Conservation (phyloP, 768 basidiomycete genomes). For the Rhizopogon vesiculosus region DNA sequence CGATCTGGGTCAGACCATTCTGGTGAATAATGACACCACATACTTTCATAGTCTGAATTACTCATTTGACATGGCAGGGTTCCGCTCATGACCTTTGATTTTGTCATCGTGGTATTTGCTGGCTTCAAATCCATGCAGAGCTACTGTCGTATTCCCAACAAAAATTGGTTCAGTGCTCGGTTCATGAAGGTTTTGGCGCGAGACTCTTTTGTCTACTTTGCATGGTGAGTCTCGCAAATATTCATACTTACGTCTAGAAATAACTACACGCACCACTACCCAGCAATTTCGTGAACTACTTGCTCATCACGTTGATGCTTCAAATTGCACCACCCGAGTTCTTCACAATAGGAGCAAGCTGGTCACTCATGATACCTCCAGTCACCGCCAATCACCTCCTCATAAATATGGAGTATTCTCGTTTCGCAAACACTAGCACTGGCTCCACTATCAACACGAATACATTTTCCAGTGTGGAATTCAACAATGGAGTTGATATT, state of each 20-base stretch:
- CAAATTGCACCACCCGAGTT: background rate
- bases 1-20: background rate
- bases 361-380: background rate
- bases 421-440: background rate
- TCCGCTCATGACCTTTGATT: conserved; percentile 1
- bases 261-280: background rate
- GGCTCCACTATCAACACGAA: no score
- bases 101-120: background rate
- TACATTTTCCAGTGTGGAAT: no score
- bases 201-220: conserved; percentile 4
- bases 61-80: background rate
- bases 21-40: background rate
- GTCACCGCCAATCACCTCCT: background rate
- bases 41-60: background rate
- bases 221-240: background rate
- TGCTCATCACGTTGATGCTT: background rate
- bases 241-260: background rate
- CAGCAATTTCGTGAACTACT: background rate
- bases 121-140: conserved; percentile 2
- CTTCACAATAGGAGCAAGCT: background rate
- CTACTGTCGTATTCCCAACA: background rate
- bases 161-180: conserved; percentile 2
- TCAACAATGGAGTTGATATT: no score
- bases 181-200: background rate
- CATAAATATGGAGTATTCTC: conserved; percentile 1